Base-by-base conservation (phyloP, 2,329 filamentous ascomycete genomes). In the Monilinia vaccinii-corymbosi region DNA sequence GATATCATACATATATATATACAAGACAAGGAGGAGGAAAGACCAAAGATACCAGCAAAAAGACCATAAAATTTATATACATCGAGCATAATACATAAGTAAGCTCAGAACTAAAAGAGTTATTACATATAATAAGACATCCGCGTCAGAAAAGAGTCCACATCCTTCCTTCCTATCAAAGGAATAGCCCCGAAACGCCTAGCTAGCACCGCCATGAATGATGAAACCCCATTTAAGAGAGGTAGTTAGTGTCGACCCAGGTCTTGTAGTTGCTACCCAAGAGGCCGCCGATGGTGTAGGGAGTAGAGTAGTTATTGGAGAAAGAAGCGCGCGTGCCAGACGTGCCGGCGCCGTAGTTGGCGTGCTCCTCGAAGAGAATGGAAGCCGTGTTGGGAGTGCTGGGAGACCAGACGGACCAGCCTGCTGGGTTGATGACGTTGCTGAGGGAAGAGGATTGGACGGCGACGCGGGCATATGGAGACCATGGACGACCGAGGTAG, bases 401-500 rank as follows among this genome's bases (percentile, higher is more conserved):
- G 14, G 63, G 71, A 38, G 73, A 73, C 81, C 81, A 84, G 28
- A 71, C 66, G 7, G 69, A 68, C 80, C 81, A 83, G 1, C 81
- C 81, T 3, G 73, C 73, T 3, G 71, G 62, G 60, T 81, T 80
- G 63, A 85, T 76, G 23, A 83, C 77, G n/a, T 72, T 71, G 9
- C 72, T 72, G 62, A 84, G 68, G 9, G 67, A 66, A 4, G 76
- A 78, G 32, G 75, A 72, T 70, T 82, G 80, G 69, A 81, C 76
- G 13, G 76, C 74, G 18, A 82, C 79, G n/a, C 77, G 71, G 11
- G 79, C 75, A 61, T 77, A 81, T 58, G 75, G 71, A 36, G 74
- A 69, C 78, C 80, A 83, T 25, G 80, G 80, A 3, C 80, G 75
- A 6, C 81, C 80, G 25, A 83, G 76, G 58, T 77, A 81, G 60